Conservation (phyloP, 2,329 filamentous ascomycete species). For the Neonectria faginata region DNA sequence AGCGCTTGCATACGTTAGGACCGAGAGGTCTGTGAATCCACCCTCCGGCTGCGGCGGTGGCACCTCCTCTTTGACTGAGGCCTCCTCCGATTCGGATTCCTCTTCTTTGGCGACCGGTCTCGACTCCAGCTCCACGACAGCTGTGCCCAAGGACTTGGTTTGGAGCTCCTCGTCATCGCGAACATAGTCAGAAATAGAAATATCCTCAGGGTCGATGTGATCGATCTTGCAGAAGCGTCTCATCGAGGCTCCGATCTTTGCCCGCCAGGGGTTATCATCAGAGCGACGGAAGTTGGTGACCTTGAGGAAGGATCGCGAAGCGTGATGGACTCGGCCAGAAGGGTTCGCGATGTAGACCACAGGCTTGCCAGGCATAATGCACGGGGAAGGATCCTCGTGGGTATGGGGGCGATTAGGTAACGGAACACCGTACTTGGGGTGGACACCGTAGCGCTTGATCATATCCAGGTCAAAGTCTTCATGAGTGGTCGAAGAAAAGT, state of each 20-base stretch:
- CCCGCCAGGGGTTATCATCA: constrained; percentile 49
- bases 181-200: constrained; percentile 50
- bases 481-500: constrained; percentile 61
- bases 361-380: constrained; percentile 59
- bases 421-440: constrained; percentile 66
- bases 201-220: constrained; percentile 49
- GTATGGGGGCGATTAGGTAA: constrained; percentile 61
- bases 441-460: constrained; percentile 62
- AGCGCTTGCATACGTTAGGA: constrained; percentile 49
- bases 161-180: constrained; percentile 50
- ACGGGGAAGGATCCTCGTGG: constrained; percentile 53
- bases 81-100: constrained; percentile 45
- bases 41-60: constrained; percentile 40
- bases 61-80: constrained; percentile 39
- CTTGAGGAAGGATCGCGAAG: constrained; percentile 58
- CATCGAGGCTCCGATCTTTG: constrained; percentile 51
- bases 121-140: constrained; percentile 48
- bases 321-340: constrained; percentile 60
- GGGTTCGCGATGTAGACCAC: constrained; percentile 62
- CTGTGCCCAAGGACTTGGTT: constrained; percentile 52
- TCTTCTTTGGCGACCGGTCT: constrained; percentile 46
- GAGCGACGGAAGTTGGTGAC: constrained; percentile 51
- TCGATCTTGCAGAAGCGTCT: constrained; percentile 54
- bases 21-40: constrained; percentile 47
- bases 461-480: constrained; percentile 64